Evolutionary conservation across 257 asterid species (phyloP).

Genomic region (Capsicum chinense): DNA sequence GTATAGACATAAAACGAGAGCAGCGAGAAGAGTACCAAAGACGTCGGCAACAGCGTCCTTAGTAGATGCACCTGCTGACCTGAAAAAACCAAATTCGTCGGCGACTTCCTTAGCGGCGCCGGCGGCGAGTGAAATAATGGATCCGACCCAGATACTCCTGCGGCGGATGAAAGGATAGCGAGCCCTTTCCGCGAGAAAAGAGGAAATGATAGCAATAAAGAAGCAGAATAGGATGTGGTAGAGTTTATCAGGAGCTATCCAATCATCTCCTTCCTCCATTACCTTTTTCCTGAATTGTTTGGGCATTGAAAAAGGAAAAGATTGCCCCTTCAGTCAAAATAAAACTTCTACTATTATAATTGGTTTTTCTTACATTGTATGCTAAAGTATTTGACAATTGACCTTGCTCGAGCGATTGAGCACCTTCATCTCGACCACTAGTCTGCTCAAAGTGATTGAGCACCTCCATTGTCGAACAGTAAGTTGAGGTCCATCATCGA

Average conservation of each 20-base stretch:
- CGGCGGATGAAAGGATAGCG: constrained; percentile 65
- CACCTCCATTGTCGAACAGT: no score
- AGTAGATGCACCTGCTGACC: constrained; percentile 78
- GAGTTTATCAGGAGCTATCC: constrained; percentile 77
- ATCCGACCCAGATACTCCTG: constrained; percentile 73
- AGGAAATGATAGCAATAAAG: constrained; percentile 54
- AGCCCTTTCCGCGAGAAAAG: constrained; percentile 51
- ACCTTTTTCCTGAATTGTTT: not conserved
- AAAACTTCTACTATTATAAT: no score
- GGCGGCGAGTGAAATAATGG: constrained; percentile 57
- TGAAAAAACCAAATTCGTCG: constrained; percentile 77
- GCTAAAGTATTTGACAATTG: no score
- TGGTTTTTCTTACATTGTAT: no score
- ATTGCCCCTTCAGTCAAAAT: not conserved
- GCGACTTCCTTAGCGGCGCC: constrained; percentile 86
- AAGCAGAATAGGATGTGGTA: constrained; percentile 75
- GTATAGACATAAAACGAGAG: constrained; percentile 43
- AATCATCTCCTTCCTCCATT: constrained; percentile 79
- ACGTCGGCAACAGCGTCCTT: constrained; percentile 76
- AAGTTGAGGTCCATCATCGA: no score
- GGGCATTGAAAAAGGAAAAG: not conserved
- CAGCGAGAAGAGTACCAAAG: constrained; percentile 63
- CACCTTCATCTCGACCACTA: no score
- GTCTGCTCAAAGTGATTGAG: no score
- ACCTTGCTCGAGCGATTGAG: no score